Conservation (phyloP, 139 green algal species). For the Volvox africanus region DNA sequence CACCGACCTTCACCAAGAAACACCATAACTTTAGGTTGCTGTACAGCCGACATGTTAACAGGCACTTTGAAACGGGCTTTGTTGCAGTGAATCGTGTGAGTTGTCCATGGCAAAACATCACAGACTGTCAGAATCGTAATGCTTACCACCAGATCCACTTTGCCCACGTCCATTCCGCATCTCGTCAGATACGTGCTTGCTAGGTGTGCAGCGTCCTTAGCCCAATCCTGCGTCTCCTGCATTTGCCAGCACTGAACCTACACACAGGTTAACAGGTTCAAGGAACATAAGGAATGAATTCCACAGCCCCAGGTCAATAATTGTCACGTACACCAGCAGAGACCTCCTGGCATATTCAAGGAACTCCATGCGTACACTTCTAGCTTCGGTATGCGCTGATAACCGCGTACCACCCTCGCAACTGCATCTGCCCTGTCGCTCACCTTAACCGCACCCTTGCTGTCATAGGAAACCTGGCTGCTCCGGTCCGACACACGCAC, state of each 20-base stretch:
- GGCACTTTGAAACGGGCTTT: too few relatives aligned
- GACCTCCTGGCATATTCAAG: too few relatives aligned
- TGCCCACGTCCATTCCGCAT: constrained; percentile 46
- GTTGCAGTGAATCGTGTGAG: too few relatives aligned
- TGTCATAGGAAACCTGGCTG: constrained; percentile 17
- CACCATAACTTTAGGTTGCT: too few relatives aligned
- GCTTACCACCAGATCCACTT: constrained; percentile 51
- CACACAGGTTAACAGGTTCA: neutral
- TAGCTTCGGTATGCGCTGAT: too few relatives aligned
- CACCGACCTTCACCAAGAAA: constrained; percentile 16
- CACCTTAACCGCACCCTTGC: constrained; percentile 25
- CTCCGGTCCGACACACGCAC: constrained; percentile 57
- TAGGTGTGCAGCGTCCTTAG: constrained; percentile 44
- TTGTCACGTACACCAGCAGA: too few relatives aligned
- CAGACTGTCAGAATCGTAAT: neutral
- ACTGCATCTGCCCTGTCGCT: neutral
- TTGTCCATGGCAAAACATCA: neutral
- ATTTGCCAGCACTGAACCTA: constrained; percentile 58
- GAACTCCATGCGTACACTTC: too few relatives aligned
- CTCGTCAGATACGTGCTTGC: constrained; percentile 14
- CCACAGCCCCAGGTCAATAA: too few relatives aligned
- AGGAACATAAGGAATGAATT: too few relatives aligned
- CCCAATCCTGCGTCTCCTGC: constrained; percentile 52
- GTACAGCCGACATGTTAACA: too few relatives aligned
- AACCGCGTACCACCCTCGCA: too few relatives aligned